A percentile compares a stretch with the other conserved stretches of the same genome.
These are phyloP conservation scores for Cutaneotrichosporon cavernicola DNA, from an alignment of 1,284 basidiomycete species.

Conservation along the genomic window DNA sequence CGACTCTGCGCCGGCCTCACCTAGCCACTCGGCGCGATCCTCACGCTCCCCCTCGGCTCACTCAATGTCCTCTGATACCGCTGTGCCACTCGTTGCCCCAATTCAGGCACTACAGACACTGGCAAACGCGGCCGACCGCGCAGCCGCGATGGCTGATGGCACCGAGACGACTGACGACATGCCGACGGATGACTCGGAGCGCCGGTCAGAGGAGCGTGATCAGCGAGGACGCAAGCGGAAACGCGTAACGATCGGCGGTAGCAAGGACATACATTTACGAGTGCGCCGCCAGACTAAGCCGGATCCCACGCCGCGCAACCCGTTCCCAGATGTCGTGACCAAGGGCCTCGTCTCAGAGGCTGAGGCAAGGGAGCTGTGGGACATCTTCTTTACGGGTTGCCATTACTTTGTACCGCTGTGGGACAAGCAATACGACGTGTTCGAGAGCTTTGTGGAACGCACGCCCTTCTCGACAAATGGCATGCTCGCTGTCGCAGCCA, in stretches of 20 bases:
- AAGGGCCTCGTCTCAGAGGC: constrained; percentile 69
- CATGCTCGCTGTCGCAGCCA: constrained; percentile 83
- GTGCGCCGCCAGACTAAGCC: constrained; percentile 82
- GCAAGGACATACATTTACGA: constrained; percentile 54
- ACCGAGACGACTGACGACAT: constrained; percentile 1
- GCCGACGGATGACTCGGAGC: constrained; percentile 5
- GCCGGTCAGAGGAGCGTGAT: constrained; percentile 9
- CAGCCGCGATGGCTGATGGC: constrained; percentile 57
- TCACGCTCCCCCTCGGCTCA: constrained; percentile 65
- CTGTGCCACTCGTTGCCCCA: constrained; percentile 66
- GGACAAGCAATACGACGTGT: constrained; percentile 84
- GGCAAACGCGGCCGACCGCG: constrained; percentile 88
- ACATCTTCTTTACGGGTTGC: constrained; percentile 92
- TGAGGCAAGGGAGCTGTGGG: constrained; percentile 80
- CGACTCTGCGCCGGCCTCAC: constrained; percentile 65
- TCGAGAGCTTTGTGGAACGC: constrained; percentile 81
- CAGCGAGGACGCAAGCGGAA: constrained; percentile 36
- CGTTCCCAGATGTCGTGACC: constrained; percentile 53
- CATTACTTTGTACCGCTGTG: constrained; percentile 92
- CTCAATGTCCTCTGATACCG: constrained; percentile 74
- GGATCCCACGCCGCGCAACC: constrained; percentile 75
- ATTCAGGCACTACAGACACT: constrained; percentile 89
- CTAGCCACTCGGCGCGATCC: constrained; percentile 35
- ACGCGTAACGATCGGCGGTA: constrained; percentile 34
- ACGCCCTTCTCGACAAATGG: constrained; percentile 74